Conservation (phyloP, 148 eudicot genomes). For the Fagopyrum esculentum region DNA sequence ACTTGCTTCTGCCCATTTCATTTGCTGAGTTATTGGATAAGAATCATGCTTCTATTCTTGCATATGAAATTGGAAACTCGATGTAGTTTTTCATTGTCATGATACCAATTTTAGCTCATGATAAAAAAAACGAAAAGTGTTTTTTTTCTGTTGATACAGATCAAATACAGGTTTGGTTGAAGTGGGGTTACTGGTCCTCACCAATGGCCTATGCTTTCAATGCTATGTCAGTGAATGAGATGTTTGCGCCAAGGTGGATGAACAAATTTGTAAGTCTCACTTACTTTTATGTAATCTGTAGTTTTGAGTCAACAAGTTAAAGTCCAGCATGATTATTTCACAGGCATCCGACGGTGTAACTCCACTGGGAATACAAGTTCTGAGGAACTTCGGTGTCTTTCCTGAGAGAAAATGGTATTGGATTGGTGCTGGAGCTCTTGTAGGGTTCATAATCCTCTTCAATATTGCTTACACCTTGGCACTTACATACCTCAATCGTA, state of each 20-base stretch:
- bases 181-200: constrained; percentile 89
- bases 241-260: constrained; percentile 96
- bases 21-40: too few species aligned
- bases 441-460: constrained; percentile 56
- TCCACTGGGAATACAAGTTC: constrained; percentile 48
- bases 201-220: constrained; percentile 82
- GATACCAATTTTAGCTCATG: background rate
- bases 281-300: background rate
- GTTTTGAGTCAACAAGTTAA: background rate
- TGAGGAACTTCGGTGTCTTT: constrained; percentile 50
- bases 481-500: constrained; percentile 76
- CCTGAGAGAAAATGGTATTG: constrained; percentile 62
- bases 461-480: constrained; percentile 70
- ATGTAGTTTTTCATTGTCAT: background rate
- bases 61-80: too few species aligned
- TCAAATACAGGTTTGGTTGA: constrained; percentile 70
- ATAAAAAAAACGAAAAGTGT: too few species aligned
- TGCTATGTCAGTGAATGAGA: constrained; percentile 76
- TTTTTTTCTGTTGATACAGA: constrained; percentile 23
- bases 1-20: too few species aligned
- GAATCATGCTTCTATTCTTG: too few species aligned
- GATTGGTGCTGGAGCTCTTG: constrained; percentile 78
- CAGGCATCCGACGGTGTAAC: constrained; percentile 67
- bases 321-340: background rate
- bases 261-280: constrained; percentile 45